Conservation (phyloP, 208 protist genomes). For the Chromosphaera perkinsii region DNA sequence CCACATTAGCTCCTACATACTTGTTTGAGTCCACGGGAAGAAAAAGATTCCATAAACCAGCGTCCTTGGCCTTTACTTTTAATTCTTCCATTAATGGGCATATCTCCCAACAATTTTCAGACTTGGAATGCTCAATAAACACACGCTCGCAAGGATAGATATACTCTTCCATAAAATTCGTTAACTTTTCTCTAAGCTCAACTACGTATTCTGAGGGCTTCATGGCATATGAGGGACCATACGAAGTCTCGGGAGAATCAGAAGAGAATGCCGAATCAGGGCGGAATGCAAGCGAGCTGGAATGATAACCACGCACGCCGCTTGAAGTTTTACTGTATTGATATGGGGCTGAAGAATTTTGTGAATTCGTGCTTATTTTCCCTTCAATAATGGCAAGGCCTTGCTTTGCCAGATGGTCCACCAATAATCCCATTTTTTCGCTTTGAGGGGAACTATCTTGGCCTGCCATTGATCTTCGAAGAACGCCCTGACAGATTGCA, state of each 20-base stretch:
- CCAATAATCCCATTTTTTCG: too few species aligned
- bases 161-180: constrained; percentile 59
- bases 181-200: constrained; percentile 2
- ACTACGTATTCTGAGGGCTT: not conserved
- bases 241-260: not conserved
- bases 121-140: constrained; percentile 31
- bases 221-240: not conserved
- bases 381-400: too few species aligned
- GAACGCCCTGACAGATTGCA: constrained; percentile 49
- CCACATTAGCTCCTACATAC: not conserved
- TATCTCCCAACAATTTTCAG: constrained; percentile 18
- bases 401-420: too few species aligned
- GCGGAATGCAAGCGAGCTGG: not conserved
- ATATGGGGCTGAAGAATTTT: too few species aligned
- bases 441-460: too few species aligned
- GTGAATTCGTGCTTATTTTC: too few species aligned
- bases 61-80: constrained; percentile 59
- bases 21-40: constrained; percentile 47
- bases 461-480: constrained; percentile 47
- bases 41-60: constrained; percentile 74
- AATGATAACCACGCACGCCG: not conserved
- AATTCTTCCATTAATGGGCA: constrained; percentile 55
- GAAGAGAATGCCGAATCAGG: too few species aligned
- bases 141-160: constrained; percentile 54
- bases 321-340: too few species aligned